Base-by-base conservation (phyloP, 164 flowering plant genomes). In the Litsea cubeba region DNA sequence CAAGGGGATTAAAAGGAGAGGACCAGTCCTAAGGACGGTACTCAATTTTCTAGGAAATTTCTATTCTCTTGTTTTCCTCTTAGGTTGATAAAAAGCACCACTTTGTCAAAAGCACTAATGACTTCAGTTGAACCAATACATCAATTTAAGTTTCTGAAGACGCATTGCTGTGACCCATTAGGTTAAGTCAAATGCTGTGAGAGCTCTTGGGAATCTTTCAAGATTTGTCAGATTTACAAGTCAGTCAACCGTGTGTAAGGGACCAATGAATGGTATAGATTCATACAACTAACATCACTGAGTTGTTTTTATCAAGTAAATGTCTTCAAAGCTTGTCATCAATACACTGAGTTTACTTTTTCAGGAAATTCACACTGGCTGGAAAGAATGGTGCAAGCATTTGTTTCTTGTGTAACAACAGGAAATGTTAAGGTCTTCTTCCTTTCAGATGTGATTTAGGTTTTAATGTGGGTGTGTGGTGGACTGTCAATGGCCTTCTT, bases 161-260 rank as follows among this genome's bases (percentile, higher is more conserved):
- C 15, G 14, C 68, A 25, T 28, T 69, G 63, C 18, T 62, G 12
- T 60, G 23, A 10, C 32, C 23, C 10, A n/a, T 72, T 40, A 94
- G 98, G 77, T 95, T 66, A 95, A 93, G 81, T 87, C 99, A 77
- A 95, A 95, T 91, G 97, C 97, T 81, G 99, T 93, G 68, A 87
- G 99, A 80, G 99, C 97, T 76, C 91, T 95, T 57, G 99, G 99
- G n/a, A 88, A 87, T 83, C 92, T 95, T 75, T 84, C 97, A 10
- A 87, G 97, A 83, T 79, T 83, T 80, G 81, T 88, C 35, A 81
- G 72, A n/a, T 89, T 77, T 78, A 50, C 77, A 49, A 78, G 74
- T 79, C 67, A 68, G 40, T n/a, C 78, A 23, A 62, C 67, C 26
- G 66, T n/a, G 71, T 57, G 58, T 70, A 74, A 75, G 28, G 81